These are phyloP conservation scores for Mallotus japonicus DNA, from an alignment of 441 rosid genomes.

Conservation along the genomic window DNA sequence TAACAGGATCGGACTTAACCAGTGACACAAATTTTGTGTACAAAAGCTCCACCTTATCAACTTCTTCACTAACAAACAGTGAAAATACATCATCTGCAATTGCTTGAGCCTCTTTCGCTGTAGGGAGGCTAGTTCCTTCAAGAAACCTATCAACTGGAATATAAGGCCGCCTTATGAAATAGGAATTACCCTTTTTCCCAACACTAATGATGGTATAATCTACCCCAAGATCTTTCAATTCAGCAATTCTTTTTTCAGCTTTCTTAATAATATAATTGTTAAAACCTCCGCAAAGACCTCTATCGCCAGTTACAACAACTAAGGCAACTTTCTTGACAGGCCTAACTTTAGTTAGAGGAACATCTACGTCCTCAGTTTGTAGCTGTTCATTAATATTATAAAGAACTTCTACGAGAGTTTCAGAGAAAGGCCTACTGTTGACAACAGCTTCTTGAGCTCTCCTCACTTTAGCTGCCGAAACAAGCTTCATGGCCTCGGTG, in stretches of 20 bases:
- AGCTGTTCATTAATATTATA: constrained; percentile 86
- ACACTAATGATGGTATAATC: constrained; percentile 76
- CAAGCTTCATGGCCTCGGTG: constrained; percentile 97
- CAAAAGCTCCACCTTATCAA: constrained; percentile 88
- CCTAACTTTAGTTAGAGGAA: constrained; percentile 71
- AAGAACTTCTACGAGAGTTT: constrained; percentile 81
- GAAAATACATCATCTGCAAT: constrained; percentile 91
- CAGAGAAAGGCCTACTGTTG: constrained; percentile 82
- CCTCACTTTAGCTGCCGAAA: constrained; percentile 92
- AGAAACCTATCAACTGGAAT: constrained; percentile 71
- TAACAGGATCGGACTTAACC: constrained; percentile 87
- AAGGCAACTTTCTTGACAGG: constrained; percentile 87
- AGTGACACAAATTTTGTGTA: constrained; percentile 89
- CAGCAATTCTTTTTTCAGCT: constrained; percentile 65
- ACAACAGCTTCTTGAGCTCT: constrained; percentile 97
- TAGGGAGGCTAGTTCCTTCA: constrained; percentile 60
- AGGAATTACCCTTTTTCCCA: constrained; percentile 85
- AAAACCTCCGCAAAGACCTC: constrained; percentile 89
- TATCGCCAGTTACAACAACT: constrained; percentile 81
- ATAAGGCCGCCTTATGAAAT: constrained; percentile 66
- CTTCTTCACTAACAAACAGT: constrained; percentile 79
- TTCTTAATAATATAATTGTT: constrained; percentile 68
- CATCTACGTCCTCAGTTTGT: constrained; percentile 74
- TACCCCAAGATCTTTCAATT: constrained; percentile 63
- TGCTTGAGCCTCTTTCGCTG: constrained; percentile 90